These are phyloP conservation scores for Echites panduratus DNA, from an alignment of 257 asterid species.

Conservation along the genomic window DNA sequence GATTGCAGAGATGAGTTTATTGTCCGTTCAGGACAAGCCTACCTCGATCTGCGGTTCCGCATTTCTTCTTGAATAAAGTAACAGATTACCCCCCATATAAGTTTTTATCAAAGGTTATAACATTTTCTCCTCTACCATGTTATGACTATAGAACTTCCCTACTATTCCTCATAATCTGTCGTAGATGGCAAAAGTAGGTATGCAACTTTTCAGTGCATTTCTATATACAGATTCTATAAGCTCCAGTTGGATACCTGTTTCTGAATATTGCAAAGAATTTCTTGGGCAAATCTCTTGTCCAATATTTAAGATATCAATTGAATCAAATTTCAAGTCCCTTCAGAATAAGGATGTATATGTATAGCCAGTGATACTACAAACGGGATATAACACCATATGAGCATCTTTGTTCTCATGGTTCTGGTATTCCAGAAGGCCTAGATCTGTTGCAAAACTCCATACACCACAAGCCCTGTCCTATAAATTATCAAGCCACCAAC, in stretches of 20 bases:
- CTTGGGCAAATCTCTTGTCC: not conserved
- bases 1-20: conserved; percentile 38
- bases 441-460: not conserved
- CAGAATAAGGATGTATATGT: not conserved
- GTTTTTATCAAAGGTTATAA: not conserved
- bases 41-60: conserved; percentile 45
- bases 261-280: not conserved
- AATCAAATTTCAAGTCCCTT: not conserved
- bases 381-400: not conserved
- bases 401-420: not conserved
- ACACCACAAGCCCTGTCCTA: not conserved
- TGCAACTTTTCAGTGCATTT: not conserved
- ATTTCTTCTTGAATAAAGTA: conserved; percentile 33
- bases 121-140: not conserved
- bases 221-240: not conserved
- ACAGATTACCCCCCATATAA: conserved; percentile 6
- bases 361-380: not conserved
- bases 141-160: not conserved
- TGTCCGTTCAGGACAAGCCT: conserved; percentile 51
- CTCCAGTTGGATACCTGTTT: not conserved
- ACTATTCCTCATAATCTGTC: not conserved
- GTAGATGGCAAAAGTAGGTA: not conserved
- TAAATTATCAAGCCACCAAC: not conserved
- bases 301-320: not conserved
- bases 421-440: not conserved